Percentiles rank a stretch among this genome's conserved stretches.
Conservation (phyloP, 805 yeast genomes). For the Lipomyces spencermartinsiae region DNA sequence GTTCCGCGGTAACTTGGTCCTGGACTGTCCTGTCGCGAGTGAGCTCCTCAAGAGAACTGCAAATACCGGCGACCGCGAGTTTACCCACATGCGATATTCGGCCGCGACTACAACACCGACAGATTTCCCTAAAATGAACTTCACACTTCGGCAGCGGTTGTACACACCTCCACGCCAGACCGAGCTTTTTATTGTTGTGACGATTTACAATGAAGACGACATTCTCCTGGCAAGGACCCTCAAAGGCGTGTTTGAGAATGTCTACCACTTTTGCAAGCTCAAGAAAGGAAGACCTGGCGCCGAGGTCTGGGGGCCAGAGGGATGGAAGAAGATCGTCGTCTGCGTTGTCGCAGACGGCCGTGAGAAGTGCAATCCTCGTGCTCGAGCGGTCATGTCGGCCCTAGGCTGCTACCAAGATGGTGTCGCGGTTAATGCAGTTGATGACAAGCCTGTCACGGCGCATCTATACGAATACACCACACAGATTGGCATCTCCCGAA, state of each 20-base stretch:
- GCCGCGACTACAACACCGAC: constrained; percentile 94
- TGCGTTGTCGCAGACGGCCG: constrained; percentile 93
- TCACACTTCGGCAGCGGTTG: constrained; percentile 81
- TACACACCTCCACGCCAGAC: constrained; percentile 81
- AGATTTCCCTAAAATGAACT: constrained; percentile 64
- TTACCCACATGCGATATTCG: constrained; percentile 86
- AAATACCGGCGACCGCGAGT: constrained; percentile 63
- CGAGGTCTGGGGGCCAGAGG: constrained; percentile 82
- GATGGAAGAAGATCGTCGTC: constrained; percentile 94
- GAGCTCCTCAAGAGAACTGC: constrained; percentile 55
- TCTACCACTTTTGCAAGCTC: constrained; percentile 71
- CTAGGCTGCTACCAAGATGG: constrained; percentile 95
- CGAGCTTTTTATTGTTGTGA: constrained; percentile 82
- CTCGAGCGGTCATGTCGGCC: constrained; percentile 81
- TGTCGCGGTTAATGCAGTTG: constrained; percentile 88
- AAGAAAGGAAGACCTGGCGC: constrained; percentile 54
- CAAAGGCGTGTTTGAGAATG: constrained; percentile 89
- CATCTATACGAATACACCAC: constrained; percentile 95
- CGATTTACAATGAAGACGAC: constrained; percentile 91
- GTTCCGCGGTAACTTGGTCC: constrained; percentile 78
- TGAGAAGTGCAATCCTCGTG: constrained; percentile 75
- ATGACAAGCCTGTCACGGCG: constrained; percentile 78
- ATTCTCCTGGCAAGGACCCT: constrained; percentile 80
- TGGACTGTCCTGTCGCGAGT: constrained; percentile 88
- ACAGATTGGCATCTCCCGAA: constrained; percentile 60